Percentiles rank a stretch among this genome's conserved stretches.
phyloP scores from a whole-genome alignment of 2,329 filamentous ascomycete species.

The Drechslera avenae region DNA sequence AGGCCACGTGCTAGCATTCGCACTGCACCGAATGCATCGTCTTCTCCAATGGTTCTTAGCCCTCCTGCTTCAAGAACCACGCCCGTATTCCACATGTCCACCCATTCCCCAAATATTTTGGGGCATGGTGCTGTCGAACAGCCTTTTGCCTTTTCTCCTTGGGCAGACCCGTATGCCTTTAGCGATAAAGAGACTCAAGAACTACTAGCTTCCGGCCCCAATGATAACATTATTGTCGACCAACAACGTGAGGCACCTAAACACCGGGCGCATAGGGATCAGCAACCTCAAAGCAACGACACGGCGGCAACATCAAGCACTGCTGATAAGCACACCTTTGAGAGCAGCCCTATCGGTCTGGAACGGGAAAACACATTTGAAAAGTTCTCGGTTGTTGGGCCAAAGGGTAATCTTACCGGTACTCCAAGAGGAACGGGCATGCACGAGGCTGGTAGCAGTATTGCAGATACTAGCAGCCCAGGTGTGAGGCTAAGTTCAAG shows the following conservation, averaged over 20 bases:
- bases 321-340: not conserved
- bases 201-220: conserved; percentile 43
- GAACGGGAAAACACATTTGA: conserved; percentile 44
- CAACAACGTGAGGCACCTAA: conserved; percentile 13
- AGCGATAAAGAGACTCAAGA: conserved; percentile 44
- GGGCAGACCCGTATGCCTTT: conserved; percentile 30
- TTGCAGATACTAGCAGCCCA: conserved; percentile 46
- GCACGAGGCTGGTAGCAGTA: conserved; percentile 47
- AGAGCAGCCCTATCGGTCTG: conserved; percentile 4
- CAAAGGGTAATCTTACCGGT: conserved; percentile 46
- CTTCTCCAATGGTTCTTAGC: conserved; percentile 13
- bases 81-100: conserved; percentile 19
- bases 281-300: conserved; percentile 4
- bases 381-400: conserved; percentile 42
- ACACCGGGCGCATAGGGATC: not conserved
- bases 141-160: conserved; percentile 24
- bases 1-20: conserved; percentile 9
- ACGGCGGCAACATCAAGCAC: conserved; percentile 8
- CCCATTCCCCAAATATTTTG: not conserved
- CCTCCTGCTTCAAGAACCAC: conserved; percentile 24
- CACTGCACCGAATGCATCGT: conserved; percentile 13
- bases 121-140: conserved; percentile 15
- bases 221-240: conserved; percentile 42
- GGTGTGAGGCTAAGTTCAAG: conserved; percentile 30
- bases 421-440: conserved; percentile 45